A percentile compares a stretch with the other conserved stretches of the same genome.
Evolutionary conservation across 2,329 filamentous ascomycete species (phyloP).

Genomic region (Xylaria sp.): DNA sequence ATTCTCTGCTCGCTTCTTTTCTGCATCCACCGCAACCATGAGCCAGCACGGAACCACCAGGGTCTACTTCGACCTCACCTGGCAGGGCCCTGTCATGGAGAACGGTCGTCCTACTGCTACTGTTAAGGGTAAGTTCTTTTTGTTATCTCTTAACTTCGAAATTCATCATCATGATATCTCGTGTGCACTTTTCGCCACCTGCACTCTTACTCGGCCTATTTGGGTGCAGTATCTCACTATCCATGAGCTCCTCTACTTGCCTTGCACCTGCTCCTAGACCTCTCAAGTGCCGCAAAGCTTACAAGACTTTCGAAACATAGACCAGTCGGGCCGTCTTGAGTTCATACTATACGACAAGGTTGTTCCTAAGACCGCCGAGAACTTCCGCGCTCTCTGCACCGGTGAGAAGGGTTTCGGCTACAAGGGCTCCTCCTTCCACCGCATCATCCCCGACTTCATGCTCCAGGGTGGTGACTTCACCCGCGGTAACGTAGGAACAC

Average conservation of each 20-base stretch:
- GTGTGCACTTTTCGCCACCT: background rate
- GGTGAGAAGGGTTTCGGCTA: slow-evolving; percentile 85
- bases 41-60: slow-evolving; percentile 28
- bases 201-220: slow-evolving; percentile 6
- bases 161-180: slow-evolving; percentile 19
- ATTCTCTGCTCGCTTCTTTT: slow-evolving; percentile 57
- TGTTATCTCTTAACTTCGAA: slow-evolving; percentile 29
- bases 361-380: slow-evolving; percentile 87
- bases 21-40: slow-evolving; percentile 62
- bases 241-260: background rate
- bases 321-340: slow-evolving; percentile 80
- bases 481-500: slow-evolving; percentile 79
- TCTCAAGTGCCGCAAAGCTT: slow-evolving; percentile 18
- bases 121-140: slow-evolving; percentile 66
- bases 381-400: slow-evolving; percentile 88
- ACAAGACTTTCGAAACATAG: slow-evolving; percentile 55
- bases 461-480: slow-evolving; percentile 97
- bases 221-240: background rate
- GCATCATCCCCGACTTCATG: slow-evolving; percentile 94
- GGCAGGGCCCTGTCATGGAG: slow-evolving; percentile 77
- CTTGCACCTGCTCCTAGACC: background rate
- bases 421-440: slow-evolving; percentile 86
- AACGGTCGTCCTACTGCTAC: slow-evolving; percentile 63
- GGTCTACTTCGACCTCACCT: slow-evolving; percentile 53
- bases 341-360: slow-evolving; percentile 88